Percentiles rank a stretch among this genome's conserved stretches.
These are phyloP conservation scores for Periglandula ipomoeae DNA, from an alignment of 2,329 filamentous ascomycete species.

Conservation along the genomic window DNA sequence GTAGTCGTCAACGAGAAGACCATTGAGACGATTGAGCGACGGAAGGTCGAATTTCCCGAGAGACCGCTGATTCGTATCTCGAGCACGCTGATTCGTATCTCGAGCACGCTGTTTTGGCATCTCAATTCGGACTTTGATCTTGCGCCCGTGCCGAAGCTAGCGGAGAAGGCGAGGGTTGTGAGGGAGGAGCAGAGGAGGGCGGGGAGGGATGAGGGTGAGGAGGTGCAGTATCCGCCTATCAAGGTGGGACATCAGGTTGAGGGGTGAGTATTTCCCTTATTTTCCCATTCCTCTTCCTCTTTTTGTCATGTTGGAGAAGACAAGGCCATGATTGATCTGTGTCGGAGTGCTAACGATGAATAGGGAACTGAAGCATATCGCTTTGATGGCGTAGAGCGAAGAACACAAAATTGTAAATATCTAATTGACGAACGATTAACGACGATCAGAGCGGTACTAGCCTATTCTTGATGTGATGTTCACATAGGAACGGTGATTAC, in stretches of 20 bases:
- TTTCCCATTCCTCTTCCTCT: not conserved
- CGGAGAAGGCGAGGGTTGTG: conserved; percentile 33
- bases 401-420: too few species aligned
- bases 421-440: not conserved
- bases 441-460: too few species aligned
- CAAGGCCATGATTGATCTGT: too few species aligned
- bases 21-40: conserved; percentile 33
- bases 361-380: conserved; percentile 45
- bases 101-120: conserved; percentile 54
- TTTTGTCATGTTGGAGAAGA: not conserved
- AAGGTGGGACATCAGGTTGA: conserved; percentile 53
- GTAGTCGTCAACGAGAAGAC: conserved; percentile 49
- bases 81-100: conserved; percentile 52
- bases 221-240: conserved; percentile 38
- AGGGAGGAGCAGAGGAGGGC: conserved; percentile 36
- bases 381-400: conserved; percentile 33
- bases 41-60: conserved; percentile 32
- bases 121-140: conserved; percentile 48
- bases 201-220: conserved; percentile 45
- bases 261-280: conserved; percentile 29
- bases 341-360: not conserved
- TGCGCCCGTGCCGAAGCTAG: conserved; percentile 38
- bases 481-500: too few species aligned
- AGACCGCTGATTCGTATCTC: conserved; percentile 48
- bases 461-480: too few species aligned